These are phyloP conservation scores for Rosellinia necatrix DNA, from an alignment of 2,329 filamentous ascomycete species.

Conservation along the genomic window DNA sequence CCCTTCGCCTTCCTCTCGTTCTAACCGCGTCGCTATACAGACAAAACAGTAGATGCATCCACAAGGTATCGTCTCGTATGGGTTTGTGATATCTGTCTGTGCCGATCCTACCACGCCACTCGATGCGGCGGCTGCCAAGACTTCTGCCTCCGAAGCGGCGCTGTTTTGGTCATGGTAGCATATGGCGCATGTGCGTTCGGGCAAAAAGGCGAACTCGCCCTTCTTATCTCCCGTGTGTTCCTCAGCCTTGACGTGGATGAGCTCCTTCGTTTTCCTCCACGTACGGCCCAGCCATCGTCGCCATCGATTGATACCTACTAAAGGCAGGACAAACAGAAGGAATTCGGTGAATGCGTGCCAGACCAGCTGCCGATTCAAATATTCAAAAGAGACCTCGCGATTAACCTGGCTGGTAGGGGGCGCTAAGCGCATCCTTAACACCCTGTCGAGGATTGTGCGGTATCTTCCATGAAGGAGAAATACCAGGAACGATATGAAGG, in stretches of 20 bases:
- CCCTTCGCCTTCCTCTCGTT: slow-evolving; percentile 91
- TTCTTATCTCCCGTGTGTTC: slow-evolving; percentile 58
- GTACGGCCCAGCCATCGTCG: slow-evolving; percentile 82
- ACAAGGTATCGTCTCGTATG: slow-evolving; percentile 88
- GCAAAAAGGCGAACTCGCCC: slow-evolving; percentile 83
- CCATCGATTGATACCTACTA: slow-evolving; percentile 96
- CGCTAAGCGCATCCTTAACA: slow-evolving; percentile 82
- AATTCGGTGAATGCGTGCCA: slow-evolving; percentile 99
- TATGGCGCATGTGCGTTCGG: slow-evolving; percentile 93
- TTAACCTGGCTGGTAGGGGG: slow-evolving; percentile 84
- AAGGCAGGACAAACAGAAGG: slow-evolving; percentile 90
- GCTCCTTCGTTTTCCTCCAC: slow-evolving; percentile 79
- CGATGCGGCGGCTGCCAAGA: slow-evolving; percentile 71
- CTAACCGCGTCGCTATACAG: slow-evolving; percentile 86
- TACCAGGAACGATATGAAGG: slow-evolving; percentile 83
- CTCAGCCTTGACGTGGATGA: slow-evolving; percentile 56
- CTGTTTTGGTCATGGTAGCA: slow-evolving; percentile 95
- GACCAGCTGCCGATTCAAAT: slow-evolving; percentile 94
- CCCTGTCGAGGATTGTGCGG: slow-evolving; percentile 83
- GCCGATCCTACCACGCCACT: slow-evolving; percentile 85
- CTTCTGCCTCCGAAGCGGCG: slow-evolving; percentile 73
- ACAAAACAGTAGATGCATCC: slow-evolving; percentile 96
- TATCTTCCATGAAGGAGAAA: slow-evolving; percentile 93
- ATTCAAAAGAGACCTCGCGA: slow-evolving; percentile 95
- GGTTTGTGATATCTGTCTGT: slow-evolving; percentile 93